Evolutionary conservation across 306 rosid species (phyloP).

Genomic region (Dryas octopetala): DNA sequence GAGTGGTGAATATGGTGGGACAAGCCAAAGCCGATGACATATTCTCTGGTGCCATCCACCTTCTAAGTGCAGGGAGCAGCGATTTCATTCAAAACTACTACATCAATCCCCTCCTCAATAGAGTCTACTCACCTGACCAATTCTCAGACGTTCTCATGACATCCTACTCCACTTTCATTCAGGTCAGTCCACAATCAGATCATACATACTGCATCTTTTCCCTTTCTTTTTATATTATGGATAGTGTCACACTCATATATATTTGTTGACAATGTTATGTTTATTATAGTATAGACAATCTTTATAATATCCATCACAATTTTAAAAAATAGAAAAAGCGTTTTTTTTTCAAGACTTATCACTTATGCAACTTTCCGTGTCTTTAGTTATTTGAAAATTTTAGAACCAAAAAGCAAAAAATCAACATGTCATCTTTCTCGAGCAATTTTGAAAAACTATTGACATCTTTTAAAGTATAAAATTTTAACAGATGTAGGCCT

Average conservation of each 20-base stretch:
- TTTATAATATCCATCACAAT: no score
- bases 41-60: slow-evolving; percentile 50
- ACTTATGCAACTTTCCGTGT: not conserved
- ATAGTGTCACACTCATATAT: no score
- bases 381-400: no score
- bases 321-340: no score
- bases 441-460: no score
- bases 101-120: slow-evolving; percentile 37
- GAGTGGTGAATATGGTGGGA: slow-evolving; percentile 52
- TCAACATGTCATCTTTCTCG: no score
- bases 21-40: slow-evolving; percentile 39
- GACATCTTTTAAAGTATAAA: no score
- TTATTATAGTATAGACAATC: no score
- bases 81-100: slow-evolving; percentile 65
- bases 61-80: slow-evolving; percentile 60
- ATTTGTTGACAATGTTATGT: no score
- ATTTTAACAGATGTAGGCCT: no score
- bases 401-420: no score
- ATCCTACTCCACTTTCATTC: slow-evolving; percentile 48
- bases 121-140: slow-evolving; percentile 39
- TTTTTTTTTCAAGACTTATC: no score
- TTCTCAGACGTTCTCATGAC: slow-evolving; percentile 48
- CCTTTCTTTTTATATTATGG: not conserved
- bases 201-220: not conserved
- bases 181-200: slow-evolving; percentile 34